These are phyloP conservation scores for Dendrocalamus latiflorus DNA, from an alignment of 202 grass and related monocot genomes.

Conservation along the genomic window DNA sequence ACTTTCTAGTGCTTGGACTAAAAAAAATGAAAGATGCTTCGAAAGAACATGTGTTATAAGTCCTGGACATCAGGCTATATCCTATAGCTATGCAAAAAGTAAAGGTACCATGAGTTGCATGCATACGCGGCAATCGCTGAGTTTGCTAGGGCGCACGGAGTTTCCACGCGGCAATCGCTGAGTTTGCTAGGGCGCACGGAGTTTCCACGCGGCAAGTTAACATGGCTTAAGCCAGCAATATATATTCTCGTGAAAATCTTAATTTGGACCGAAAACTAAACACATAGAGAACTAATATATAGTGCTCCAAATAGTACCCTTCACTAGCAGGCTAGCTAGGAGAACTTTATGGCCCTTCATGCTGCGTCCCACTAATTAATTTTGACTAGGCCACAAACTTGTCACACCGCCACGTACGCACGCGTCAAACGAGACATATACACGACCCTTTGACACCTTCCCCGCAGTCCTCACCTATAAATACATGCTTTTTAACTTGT, in stretches of 20 bases:
- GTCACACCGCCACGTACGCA: neutral
- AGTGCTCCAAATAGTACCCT: slow-evolving; percentile 25
- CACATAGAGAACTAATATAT: neutral
- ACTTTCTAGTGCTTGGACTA: too few relatives aligned
- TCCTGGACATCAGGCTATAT: too few relatives aligned
- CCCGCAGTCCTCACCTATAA: slow-evolving; percentile 25
- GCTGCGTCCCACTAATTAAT: slow-evolving; percentile 18
- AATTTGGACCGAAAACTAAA: slow-evolving; percentile 6
- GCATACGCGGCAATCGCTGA: neutral
- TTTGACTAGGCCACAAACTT: slow-evolving; percentile 16
- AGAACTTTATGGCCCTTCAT: neutral
- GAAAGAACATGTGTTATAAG: too few relatives aligned
- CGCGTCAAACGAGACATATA: neutral
- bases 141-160: neutral
- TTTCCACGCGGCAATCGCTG: slow-evolving; percentile 19
- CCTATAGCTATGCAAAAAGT: too few relatives aligned
- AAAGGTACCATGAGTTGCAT: too few relatives aligned
- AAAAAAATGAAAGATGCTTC: too few relatives aligned
- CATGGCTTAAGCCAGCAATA: neutral
- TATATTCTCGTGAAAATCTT: neutral
- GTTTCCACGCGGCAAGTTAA: too few relatives aligned
- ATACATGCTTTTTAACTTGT: slow-evolving; percentile 6
- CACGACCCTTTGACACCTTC: neutral
- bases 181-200: too few relatives aligned
- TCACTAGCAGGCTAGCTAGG: neutral